These are phyloP conservation scores for Catharanthus roseus DNA, from an alignment of 257 asterid species.

Conservation along the genomic window DNA sequence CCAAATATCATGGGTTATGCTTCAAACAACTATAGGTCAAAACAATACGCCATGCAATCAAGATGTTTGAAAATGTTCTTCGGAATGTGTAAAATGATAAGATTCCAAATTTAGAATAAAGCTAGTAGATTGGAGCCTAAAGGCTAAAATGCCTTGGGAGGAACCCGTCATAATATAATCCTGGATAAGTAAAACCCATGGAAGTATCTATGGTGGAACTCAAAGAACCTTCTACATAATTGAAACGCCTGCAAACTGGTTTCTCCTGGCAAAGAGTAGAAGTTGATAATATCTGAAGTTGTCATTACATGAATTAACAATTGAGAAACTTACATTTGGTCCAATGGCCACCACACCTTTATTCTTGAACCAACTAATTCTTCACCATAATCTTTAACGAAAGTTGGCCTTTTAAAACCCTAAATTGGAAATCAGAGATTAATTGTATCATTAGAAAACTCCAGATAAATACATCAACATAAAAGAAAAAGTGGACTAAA, in stretches of 20 bases:
- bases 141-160: neutral
- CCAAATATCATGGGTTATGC: neutral
- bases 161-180: neutral
- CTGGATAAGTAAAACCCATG: neutral
- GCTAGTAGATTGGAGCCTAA: neutral
- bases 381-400: constrained; percentile 30
- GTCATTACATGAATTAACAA: neutral
- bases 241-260: neutral
- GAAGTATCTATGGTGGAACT: neutral
- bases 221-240: neutral
- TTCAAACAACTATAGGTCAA: neutral
- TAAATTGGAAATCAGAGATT: constrained; percentile 17
- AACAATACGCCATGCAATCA: neutral
- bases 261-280: neutral
- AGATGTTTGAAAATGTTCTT: neutral
- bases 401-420: constrained; percentile 23
- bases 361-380: constrained; percentile 46
- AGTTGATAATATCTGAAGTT: neutral
- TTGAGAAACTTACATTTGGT: constrained; percentile 32
- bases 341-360: constrained; percentile 52
- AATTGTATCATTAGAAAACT: constrained; percentile 1
- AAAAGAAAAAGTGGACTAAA: neutral
- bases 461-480: neutral
- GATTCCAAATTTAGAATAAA: neutral
- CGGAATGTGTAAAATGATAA: neutral